phyloP scores from a whole-genome alignment of 208 protist species.

The Leishmania aethiopica region DNA sequence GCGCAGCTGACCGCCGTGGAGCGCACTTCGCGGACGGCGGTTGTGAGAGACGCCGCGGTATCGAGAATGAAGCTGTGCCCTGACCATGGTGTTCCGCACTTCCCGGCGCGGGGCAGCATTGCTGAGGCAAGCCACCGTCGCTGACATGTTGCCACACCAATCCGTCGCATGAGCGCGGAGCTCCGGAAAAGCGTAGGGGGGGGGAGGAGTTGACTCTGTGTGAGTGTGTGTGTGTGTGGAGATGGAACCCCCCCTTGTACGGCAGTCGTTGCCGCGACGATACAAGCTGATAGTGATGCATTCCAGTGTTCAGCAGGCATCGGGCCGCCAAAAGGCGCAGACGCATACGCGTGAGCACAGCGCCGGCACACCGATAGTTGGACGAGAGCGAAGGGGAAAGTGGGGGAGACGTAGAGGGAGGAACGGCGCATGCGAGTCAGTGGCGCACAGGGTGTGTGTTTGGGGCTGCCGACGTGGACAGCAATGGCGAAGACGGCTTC shows the following conservation, averaged over 20 bases:
- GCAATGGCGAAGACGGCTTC: neutral
- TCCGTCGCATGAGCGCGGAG: neutral
- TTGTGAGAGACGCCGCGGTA: neutral
- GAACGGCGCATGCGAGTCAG: neutral
- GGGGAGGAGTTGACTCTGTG: neutral
- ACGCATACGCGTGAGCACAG: neutral
- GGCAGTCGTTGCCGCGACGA: neutral
- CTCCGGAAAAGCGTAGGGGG: neutral
- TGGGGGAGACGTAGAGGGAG: neutral
- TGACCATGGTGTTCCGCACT: neutral
- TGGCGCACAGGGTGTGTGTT: neutral
- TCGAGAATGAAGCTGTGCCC: neutral
- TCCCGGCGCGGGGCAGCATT: slow-evolving; percentile 4
- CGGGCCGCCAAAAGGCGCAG: neutral
- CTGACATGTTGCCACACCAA: slow-evolving; percentile 1
- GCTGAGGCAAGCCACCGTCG: slow-evolving; percentile 8
- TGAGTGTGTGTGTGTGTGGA: neutral
- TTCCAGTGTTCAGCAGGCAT: neutral
- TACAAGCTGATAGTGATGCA: neutral
- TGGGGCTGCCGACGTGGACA: neutral
- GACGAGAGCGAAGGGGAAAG: neutral
- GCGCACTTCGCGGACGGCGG: slow-evolving; percentile 19
- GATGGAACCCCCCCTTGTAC: neutral
- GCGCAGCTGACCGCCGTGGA: slow-evolving; percentile 11
- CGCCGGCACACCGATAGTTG: neutral